Evolutionary conservation across 1,284 basidiomycete genomes (phyloP).

Genomic region (Albatrellus sp.): DNA sequence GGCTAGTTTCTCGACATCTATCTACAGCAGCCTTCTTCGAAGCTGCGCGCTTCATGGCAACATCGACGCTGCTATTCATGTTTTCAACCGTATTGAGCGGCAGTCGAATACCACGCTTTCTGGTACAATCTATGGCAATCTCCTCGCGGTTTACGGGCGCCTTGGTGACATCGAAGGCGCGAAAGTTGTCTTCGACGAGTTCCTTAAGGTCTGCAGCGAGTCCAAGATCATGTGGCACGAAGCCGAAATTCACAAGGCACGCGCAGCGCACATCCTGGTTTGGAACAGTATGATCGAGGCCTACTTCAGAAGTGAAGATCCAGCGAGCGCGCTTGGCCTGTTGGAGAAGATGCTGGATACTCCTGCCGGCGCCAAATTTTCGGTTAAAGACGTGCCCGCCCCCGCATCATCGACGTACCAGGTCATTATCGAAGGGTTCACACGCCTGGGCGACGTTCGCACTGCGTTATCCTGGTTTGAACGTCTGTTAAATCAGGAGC

Average conservation of each 20-base stretch:
- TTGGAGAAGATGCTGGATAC: conserved; percentile 66
- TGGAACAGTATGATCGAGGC: conserved; percentile 71
- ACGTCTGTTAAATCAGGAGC: conserved; percentile 37
- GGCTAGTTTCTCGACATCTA: conserved; percentile 22
- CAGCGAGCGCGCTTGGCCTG: conserved; percentile 53
- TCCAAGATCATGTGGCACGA: conserved; percentile 22
- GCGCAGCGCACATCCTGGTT: conserved; percentile 30
- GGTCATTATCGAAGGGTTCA: conserved; percentile 58
- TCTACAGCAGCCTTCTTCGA: conserved; percentile 52
- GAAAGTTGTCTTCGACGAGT: conserved; percentile 59
- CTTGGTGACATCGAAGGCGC: conserved; percentile 46
- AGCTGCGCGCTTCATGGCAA: conserved; percentile 50
- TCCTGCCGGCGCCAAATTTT: conserved; percentile 23
- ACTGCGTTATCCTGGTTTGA: conserved; percentile 67
- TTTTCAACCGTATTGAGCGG: conserved; percentile 59
- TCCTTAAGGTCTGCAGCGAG: conserved; percentile 26
- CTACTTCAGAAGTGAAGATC: conserved; percentile 57
- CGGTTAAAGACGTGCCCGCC: conserved; percentile 33
- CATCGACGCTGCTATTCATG: conserved; percentile 49
- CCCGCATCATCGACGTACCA: conserved; percentile 55
- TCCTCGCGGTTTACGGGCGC: conserved; percentile 52
- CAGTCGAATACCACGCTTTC: conserved; percentile 27
- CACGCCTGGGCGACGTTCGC: conserved; percentile 42
- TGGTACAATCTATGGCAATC: conserved; percentile 37
- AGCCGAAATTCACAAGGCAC: conserved; percentile 8